These are phyloP conservation scores for Aureobasidium sp. DNA, from an alignment of 2,329 filamentous ascomycete species.

Conservation along the genomic window DNA sequence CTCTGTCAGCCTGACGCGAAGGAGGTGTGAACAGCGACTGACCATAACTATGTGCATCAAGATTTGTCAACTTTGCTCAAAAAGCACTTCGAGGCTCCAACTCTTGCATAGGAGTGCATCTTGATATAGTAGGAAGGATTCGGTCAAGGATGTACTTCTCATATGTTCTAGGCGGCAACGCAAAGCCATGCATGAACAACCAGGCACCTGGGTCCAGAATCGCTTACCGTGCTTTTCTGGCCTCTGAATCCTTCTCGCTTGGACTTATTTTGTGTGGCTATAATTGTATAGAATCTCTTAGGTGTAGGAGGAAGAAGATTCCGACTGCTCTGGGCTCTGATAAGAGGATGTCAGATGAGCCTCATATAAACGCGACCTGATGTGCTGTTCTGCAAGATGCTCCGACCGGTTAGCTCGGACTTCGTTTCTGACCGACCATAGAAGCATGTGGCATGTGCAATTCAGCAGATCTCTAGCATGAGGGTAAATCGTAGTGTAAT, in stretches of 20 bases:
- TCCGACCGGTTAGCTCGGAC: background rate
- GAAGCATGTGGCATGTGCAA: no score
- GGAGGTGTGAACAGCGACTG: background rate
- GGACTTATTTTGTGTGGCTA: no score
- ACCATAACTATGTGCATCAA: background rate
- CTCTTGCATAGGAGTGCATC: background rate
- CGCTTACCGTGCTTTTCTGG: background rate
- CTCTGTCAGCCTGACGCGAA: background rate
- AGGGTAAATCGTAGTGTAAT: no score
- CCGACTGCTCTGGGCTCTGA: background rate
- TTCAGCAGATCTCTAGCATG: no score
- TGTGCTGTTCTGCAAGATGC: background rate
- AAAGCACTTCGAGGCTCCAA: background rate
- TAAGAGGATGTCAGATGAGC: background rate
- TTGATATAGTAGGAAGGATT: background rate
- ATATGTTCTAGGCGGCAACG: background rate
- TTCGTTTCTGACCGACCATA: no score
- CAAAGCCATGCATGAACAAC: background rate
- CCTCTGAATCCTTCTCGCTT: constrained; percentile 1
- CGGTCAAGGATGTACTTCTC: background rate
- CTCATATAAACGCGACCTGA: background rate
- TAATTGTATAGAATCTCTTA: no score
- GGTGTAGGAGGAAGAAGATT: background rate
- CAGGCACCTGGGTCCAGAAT: background rate
- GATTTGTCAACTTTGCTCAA: background rate